phyloP scores from a whole-genome alignment of 2,329 filamentous ascomycete genomes.

The Trichophyton equinum region DNA sequence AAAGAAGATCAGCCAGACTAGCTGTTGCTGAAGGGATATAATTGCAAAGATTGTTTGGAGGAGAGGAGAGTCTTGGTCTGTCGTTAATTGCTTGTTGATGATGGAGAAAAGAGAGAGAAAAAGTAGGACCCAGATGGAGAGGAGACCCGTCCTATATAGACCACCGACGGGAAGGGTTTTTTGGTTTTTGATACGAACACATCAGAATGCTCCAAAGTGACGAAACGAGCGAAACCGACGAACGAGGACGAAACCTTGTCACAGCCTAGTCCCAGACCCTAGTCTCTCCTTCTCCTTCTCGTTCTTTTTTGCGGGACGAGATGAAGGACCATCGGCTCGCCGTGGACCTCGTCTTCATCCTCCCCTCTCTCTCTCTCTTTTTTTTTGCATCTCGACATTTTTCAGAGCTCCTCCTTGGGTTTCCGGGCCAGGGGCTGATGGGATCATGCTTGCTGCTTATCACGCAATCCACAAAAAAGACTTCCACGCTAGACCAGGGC shows the following conservation, averaged over 20 bases:
- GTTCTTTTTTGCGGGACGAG: background rate
- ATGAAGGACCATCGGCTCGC: slow-evolving; percentile 4
- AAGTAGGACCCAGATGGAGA: slow-evolving; percentile 17
- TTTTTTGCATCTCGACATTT: background rate
- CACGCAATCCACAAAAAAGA: slow-evolving; percentile 24
- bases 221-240: background rate
- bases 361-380: background rate
- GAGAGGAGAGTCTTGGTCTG: slow-evolving; percentile 9
- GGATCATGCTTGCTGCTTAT: slow-evolving; percentile 23
- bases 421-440: slow-evolving; percentile 13
- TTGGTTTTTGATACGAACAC: background rate
- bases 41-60: slow-evolving; percentile 6
- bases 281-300: background rate
- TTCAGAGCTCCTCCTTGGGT: background rate
- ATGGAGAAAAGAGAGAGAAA: slow-evolving; percentile 11
- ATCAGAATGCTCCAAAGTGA: background rate
- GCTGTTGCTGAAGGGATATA: slow-evolving; percentile 3
- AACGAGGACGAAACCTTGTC: background rate
- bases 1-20: slow-evolving; percentile 6
- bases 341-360: background rate
- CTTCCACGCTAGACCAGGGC: background rate
- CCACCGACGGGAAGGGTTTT: slow-evolving; percentile 3
- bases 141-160: slow-evolving; percentile 25
- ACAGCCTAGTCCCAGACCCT: background rate
- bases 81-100: slow-evolving; percentile 13